Percentiles rank a stretch among this genome's conserved stretches.
Evolutionary conservation across 2,329 filamentous ascomycete genomes (phyloP).

Genomic region (Fusarium nygamai): DNA sequence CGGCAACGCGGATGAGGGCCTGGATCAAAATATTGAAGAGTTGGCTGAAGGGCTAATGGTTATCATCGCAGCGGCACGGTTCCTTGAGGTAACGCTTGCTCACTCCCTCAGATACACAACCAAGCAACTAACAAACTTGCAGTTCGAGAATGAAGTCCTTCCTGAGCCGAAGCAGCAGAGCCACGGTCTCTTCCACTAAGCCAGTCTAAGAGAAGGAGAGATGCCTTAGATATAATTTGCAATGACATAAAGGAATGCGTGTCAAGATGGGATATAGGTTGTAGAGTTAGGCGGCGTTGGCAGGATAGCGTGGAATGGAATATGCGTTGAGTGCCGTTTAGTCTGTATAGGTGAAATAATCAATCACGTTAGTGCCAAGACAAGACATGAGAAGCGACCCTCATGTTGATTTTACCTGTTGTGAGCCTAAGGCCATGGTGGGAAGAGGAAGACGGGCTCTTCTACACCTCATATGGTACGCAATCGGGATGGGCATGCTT

Average conservation of each 20-base stretch:
- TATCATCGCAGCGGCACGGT: constrained; percentile 83
- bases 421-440: neutral
- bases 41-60: constrained; percentile 87
- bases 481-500: neutral
- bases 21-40: constrained; percentile 74
- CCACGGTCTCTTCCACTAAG: constrained; percentile 54
- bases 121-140: constrained; percentile 27
- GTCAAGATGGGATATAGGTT: constrained; percentile 30
- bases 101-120: neutral
- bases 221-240: neutral
- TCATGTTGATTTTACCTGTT: neutral
- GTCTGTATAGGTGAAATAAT: constrained; percentile 23
- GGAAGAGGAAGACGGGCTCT: neutral
- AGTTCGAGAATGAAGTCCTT: constrained; percentile 55
- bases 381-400: constrained; percentile 11
- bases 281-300: constrained; percentile 41
- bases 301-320: constrained; percentile 25
- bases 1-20: constrained; percentile 49
- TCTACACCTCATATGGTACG: neutral
- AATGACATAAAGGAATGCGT: neutral
- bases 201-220: neutral
- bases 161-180: constrained; percentile 48
- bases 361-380: constrained; percentile 7
- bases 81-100: constrained; percentile 76
- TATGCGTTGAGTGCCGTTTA: constrained; percentile 18